A percentile compares a stretch with the other conserved stretches of the same genome.
Conservation (phyloP, 2,329 filamentous ascomycete genomes). For the Xylariaceae sp. region DNA sequence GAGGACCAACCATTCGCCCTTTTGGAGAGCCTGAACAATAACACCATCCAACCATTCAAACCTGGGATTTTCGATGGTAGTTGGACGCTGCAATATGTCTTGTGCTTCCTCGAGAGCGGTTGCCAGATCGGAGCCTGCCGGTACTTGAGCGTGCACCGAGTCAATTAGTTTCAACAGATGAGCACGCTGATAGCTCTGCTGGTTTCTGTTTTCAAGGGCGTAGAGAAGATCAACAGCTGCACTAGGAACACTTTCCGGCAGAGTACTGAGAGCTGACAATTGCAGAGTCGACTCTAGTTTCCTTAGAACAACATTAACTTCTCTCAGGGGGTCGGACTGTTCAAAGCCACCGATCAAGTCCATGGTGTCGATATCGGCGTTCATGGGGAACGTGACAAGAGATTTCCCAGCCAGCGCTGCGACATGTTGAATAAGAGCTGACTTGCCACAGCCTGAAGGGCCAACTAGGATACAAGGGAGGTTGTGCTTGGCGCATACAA, state of each 20-base stretch:
- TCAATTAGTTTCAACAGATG: constrained; percentile 37
- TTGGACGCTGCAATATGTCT: constrained; percentile 46
- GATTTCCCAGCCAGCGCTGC: constrained; percentile 73
- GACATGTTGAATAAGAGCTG: constrained; percentile 69
- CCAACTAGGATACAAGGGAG: constrained; percentile 89
- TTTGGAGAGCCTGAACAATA: constrained; percentile 78
- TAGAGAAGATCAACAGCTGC: constrained; percentile 48
- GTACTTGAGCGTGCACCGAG: constrained; percentile 38
- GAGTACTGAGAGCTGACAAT: constrained; percentile 41
- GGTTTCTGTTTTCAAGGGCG: constrained; percentile 40
- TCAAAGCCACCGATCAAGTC: constrained; percentile 96
- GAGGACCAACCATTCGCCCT: constrained; percentile 86
- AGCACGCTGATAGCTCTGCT: constrained; percentile 36
- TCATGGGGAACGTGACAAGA: constrained; percentile 80
- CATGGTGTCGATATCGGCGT: constrained; percentile 93
- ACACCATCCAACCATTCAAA: constrained; percentile 97
- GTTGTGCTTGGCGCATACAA: constrained; percentile 79
- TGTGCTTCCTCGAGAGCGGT: constrained; percentile 45
- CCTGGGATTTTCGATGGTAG: constrained; percentile 63
- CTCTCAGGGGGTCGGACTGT: constrained; percentile 77
- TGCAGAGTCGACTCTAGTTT: constrained; percentile 40
- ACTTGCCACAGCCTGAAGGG: constrained; percentile 81
- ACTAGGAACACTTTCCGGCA: constrained; percentile 43
- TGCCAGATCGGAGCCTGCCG: constrained; percentile 43
- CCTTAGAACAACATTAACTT: constrained; percentile 57